A percentile compares a stretch with the other conserved stretches of the same genome.
phyloP scores from a whole-genome alignment of 768 basidiomycete genomes.

The Boletus patriciae region DNA sequence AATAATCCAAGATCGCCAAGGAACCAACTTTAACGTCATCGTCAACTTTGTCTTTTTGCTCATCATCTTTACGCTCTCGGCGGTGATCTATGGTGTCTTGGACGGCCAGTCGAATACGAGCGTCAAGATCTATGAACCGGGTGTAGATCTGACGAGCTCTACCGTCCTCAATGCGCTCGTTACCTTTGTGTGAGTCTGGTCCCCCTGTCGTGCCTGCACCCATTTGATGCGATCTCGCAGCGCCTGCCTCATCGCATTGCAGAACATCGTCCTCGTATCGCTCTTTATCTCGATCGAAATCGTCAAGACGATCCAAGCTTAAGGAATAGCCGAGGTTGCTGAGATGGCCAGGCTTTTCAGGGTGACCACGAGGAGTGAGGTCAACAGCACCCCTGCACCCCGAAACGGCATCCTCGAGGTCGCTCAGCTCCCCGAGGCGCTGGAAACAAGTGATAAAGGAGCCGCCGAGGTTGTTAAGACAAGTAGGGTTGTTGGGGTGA shows the following conservation, averaged over 20 bases:
- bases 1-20: too few species aligned
- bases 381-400: too few species aligned
- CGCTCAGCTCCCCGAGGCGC: too few species aligned
- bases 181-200: slow-evolving; percentile 78
- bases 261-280: slow-evolving; percentile 95
- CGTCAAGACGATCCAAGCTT: slow-evolving; percentile 96
- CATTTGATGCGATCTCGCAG: slow-evolving; percentile 40
- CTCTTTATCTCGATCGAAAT: slow-evolving; percentile 98
- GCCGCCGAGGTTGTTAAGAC: too few species aligned
- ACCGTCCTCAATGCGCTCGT: slow-evolving; percentile 73
- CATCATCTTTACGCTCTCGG: slow-evolving; percentile 70
- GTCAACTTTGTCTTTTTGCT: too few species aligned
- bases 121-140: slow-evolving; percentile 67
- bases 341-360: too few species aligned
- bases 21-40: too few species aligned
- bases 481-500: too few species aligned
- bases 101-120: slow-evolving; percentile 66
- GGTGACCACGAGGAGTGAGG: too few species aligned
- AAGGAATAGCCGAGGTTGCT: too few species aligned
- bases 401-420: too few species aligned
- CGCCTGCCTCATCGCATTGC: slow-evolving; percentile 92
- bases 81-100: slow-evolving; percentile 72
- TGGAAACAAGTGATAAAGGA: too few species aligned
- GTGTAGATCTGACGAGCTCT: slow-evolving; percentile 60
- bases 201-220: not conserved